These are phyloP conservation scores for Tremellales sp. DNA, from an alignment of 1,284 basidiomycete species.

Conservation along the genomic window DNA sequence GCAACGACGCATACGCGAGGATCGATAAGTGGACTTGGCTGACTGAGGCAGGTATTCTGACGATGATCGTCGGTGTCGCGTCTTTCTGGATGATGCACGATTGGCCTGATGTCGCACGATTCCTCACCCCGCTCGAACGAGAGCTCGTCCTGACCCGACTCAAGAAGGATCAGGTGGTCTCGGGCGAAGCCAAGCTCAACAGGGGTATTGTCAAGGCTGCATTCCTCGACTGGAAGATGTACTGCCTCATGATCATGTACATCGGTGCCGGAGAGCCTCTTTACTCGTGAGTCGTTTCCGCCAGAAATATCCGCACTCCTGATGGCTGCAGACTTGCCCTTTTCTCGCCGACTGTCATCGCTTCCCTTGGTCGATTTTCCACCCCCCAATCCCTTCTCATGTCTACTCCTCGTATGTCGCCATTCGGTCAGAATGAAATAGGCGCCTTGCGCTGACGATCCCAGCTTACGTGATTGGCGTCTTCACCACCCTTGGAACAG, in stretches of 20 bases:
- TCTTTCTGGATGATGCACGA: slow-evolving; percentile 46
- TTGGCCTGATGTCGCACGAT: slow-evolving; percentile 44
- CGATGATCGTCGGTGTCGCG: slow-evolving; percentile 30
- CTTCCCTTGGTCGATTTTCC: slow-evolving; percentile 45
- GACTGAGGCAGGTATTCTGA: slow-evolving; percentile 36
- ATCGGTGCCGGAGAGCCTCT: slow-evolving; percentile 47
- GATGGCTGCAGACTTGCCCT: slow-evolving; percentile 17
- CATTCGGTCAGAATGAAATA: too few relatives aligned
- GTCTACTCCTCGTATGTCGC: slow-evolving; percentile 30
- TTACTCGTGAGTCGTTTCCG: slow-evolving; percentile 39
- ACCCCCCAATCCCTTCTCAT: slow-evolving; percentile 47
- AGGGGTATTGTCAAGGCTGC: slow-evolving; percentile 31
- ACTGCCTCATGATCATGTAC: slow-evolving; percentile 45
- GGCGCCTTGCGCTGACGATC: slow-evolving; percentile 17
- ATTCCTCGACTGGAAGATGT: slow-evolving; percentile 42
- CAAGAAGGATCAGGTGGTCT: slow-evolving; percentile 38
- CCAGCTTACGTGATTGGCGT: slow-evolving; percentile 52
- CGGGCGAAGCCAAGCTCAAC: slow-evolving; percentile 27
- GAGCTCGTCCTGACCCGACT: slow-evolving; percentile 39
- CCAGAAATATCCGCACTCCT: neutral
- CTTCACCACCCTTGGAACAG: slow-evolving; percentile 49
- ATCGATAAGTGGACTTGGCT: too few relatives aligned
- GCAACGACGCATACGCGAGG: too few relatives aligned
- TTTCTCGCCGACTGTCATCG: slow-evolving; percentile 50
- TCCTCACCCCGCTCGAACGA: slow-evolving; percentile 41